Conservation (phyloP, 1,284 basidiomycete species). For the Microbotryomycetes sp. region DNA sequence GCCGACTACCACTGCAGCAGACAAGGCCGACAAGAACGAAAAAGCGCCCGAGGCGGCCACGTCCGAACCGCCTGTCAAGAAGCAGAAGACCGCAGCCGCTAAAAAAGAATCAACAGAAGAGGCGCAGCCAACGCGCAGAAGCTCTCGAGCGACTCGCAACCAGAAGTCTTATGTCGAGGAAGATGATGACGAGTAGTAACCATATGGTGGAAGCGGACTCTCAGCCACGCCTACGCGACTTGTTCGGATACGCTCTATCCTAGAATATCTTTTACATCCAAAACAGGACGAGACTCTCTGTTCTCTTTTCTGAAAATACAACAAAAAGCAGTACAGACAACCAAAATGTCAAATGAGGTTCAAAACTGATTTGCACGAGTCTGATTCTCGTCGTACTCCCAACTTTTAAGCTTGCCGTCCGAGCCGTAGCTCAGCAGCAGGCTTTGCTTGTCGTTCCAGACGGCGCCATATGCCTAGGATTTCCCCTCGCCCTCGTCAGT, state of each 20-base stretch:
- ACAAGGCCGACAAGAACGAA: not conserved
- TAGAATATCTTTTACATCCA: no score
- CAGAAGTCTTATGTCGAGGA: not conserved
- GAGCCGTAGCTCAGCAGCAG: constrained; percentile 44
- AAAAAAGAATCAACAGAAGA: not conserved
- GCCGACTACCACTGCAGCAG: not conserved
- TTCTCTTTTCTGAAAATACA: no score
- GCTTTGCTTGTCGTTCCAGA: constrained; percentile 42
- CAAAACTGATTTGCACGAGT: no score
- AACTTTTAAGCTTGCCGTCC: constrained; percentile 45
- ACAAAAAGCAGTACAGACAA: not conserved
- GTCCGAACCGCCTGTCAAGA: not conserved
- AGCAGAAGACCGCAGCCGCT: not conserved
- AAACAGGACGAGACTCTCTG: no score
- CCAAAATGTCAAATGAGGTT: not conserved
- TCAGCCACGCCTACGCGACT: no score
- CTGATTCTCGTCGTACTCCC: constrained; percentile 34
- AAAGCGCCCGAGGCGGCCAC: not conserved
- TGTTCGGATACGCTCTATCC: no score
- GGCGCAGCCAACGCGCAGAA: not conserved
- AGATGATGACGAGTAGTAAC: not conserved
- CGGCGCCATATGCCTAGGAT: constrained; percentile 44
- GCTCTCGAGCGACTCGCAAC: not conserved
- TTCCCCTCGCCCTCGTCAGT: no score
- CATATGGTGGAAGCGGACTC: no score